phyloP scores from a whole-genome alignment of 805 yeast species.

The Spathaspora passalidarum region DNA sequence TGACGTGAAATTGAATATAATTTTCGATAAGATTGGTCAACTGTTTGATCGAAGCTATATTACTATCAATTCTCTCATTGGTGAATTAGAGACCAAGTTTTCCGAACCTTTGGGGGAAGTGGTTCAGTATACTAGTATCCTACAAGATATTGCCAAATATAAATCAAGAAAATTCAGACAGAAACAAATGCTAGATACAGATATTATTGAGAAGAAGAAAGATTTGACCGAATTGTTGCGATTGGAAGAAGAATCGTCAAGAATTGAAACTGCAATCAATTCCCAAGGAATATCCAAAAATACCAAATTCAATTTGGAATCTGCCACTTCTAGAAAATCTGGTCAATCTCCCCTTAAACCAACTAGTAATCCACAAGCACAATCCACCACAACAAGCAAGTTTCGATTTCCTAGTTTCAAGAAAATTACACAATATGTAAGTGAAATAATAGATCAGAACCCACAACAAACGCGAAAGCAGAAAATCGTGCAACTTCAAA shows the following conservation, averaged over 20 bases:
- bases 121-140: slow-evolving; percentile 60
- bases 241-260: slow-evolving; percentile 27
- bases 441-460: slow-evolving; percentile 62
- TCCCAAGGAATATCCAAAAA: slow-evolving; percentile 20
- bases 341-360: slow-evolving; percentile 3
- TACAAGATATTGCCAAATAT: slow-evolving; percentile 57
- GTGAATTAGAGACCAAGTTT: slow-evolving; percentile 54
- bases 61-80: slow-evolving; percentile 50
- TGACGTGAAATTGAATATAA: slow-evolving; percentile 29
- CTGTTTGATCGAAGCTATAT: slow-evolving; percentile 69
- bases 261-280: slow-evolving; percentile 23
- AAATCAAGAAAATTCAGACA: slow-evolving; percentile 43
- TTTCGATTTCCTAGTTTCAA: slow-evolving; percentile 53
- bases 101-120: slow-evolving; percentile 69
- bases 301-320: slow-evolving; percentile 18
- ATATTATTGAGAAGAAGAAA: slow-evolving; percentile 27
- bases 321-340: background rate
- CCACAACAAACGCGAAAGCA: slow-evolving; percentile 63
- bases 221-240: slow-evolving; percentile 28
- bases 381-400: slow-evolving; percentile 19
- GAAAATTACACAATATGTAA: slow-evolving; percentile 49
- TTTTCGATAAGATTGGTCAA: slow-evolving; percentile 79
- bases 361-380: slow-evolving; percentile 5
- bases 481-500: slow-evolving; percentile 45
- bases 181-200: slow-evolving; percentile 27